These are phyloP conservation scores for Cyclanthera cordifolia DNA, from an alignment of 306 rosid species.

Conservation along the genomic window DNA sequence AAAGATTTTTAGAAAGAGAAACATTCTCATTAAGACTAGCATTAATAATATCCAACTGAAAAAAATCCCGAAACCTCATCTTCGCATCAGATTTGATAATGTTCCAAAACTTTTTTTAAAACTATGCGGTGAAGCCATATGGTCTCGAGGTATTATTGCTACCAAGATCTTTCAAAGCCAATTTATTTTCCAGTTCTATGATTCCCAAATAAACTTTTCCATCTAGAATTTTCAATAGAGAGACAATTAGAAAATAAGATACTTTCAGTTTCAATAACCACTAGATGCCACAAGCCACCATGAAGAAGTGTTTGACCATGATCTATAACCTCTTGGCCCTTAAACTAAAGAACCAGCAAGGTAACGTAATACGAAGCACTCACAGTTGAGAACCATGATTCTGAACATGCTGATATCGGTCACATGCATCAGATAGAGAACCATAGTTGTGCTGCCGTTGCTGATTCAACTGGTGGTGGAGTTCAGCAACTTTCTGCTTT, in stretches of 20 bases:
- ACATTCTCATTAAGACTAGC: too few species aligned
- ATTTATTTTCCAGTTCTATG: not conserved
- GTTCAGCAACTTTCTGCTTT: constrained; percentile 98
- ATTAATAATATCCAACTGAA: too few species aligned
- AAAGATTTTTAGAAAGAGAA: too few species aligned
- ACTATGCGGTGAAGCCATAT: too few species aligned
- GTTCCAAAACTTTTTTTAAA: too few species aligned
- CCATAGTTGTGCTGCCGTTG: constrained; percentile 91
- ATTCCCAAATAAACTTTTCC: not conserved
- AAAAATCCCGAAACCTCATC: too few species aligned
- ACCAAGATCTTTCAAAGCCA: too few species aligned
- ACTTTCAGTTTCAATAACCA: not conserved
- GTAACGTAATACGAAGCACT: constrained; percentile 24
- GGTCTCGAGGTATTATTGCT: too few species aligned
- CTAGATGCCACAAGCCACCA: not conserved
- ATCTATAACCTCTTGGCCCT: not conserved
- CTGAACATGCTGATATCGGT: constrained; percentile 69
- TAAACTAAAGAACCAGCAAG: not conserved
- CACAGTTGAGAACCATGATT: constrained; percentile 73
- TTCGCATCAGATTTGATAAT: too few species aligned
- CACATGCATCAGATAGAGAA: constrained; percentile 76
- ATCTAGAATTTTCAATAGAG: not conserved
- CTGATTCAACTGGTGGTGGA: constrained; percentile 93
- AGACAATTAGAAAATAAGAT: not conserved
- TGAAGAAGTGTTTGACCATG: not conserved